phyloP scores from a whole-genome alignment of 106 monocot genomes.

The Acorus gramineus region DNA sequence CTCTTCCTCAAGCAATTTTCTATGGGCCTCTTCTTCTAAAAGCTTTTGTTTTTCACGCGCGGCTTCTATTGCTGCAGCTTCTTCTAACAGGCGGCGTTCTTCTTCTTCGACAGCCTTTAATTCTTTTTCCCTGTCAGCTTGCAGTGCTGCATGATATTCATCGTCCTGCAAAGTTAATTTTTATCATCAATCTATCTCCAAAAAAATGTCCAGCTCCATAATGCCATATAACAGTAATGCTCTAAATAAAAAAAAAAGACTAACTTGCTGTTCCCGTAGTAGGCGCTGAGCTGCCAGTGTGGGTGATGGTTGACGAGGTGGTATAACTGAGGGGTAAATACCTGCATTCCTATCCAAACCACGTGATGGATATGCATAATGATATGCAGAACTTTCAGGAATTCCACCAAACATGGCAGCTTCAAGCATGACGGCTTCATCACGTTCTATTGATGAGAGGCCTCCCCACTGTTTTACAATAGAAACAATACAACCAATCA shows the following conservation, averaged over 20 bases:
- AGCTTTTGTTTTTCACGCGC: slow-evolving; percentile 39
- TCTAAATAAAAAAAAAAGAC: slow-evolving; percentile 6
- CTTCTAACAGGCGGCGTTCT: slow-evolving; percentile 43
- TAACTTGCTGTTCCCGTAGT: slow-evolving; percentile 88
- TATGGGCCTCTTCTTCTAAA: slow-evolving; percentile 47
- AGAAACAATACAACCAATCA: background rate
- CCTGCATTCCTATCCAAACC: slow-evolving; percentile 15
- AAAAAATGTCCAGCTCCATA: background rate
- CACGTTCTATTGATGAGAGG: slow-evolving; percentile 86
- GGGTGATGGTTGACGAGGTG: slow-evolving; percentile 64
- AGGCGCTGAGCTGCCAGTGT: slow-evolving; percentile 65
- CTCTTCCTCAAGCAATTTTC: slow-evolving; percentile 64
- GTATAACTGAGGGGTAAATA: slow-evolving; percentile 21
- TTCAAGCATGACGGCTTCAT: slow-evolving; percentile 98
- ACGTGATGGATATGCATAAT: slow-evolving; percentile 33
- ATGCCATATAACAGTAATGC: background rate
- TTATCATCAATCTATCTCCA: background rate
- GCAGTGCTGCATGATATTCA: slow-evolving; percentile 81
- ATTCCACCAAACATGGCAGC: slow-evolving; percentile 97
- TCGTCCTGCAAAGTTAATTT: slow-evolving; percentile 56
- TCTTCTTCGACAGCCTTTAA: slow-evolving; percentile 66
- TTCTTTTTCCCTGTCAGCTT: slow-evolving; percentile 88
- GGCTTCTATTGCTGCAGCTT: slow-evolving; percentile 59
- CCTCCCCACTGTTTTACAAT: slow-evolving; percentile 76
- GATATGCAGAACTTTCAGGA: slow-evolving; percentile 58